phyloP scores from a whole-genome alignment of 768 basidiomycete genomes.

The Leccinum subtestaceum region DNA sequence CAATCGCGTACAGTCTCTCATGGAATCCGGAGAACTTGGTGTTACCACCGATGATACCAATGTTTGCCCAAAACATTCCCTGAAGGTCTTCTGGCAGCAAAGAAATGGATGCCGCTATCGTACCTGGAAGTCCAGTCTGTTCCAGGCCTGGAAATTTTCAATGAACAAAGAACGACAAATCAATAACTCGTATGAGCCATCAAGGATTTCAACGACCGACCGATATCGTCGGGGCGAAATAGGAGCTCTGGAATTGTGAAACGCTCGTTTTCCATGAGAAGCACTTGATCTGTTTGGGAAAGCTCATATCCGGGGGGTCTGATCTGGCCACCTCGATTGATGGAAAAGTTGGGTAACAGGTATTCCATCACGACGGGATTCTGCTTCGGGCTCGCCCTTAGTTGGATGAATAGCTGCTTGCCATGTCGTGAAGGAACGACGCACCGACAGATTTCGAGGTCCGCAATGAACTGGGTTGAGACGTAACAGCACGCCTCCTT shows the following conservation, averaged over 20 bases:
- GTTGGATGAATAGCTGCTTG: constrained; percentile 19
- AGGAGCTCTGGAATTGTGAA: constrained; percentile 91
- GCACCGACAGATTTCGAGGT: constrained; percentile 79
- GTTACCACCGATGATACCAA: constrained; percentile 85
- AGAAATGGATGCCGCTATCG: constrained; percentile 73
- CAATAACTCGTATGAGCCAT: constrained; percentile 5
- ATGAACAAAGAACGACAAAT: constrained; percentile 4
- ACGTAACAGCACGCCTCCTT: constrained; percentile 92
- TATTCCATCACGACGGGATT: constrained; percentile 85
- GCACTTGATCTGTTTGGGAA: constrained; percentile 59
- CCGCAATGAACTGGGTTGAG: constrained; percentile 63
- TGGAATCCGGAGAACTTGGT: constrained; percentile 73
- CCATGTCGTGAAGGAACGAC: constrained; percentile 30
- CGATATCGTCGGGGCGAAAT: constrained; percentile 88
- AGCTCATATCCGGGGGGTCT: constrained; percentile 52
- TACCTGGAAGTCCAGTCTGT: constrained; percentile 75
- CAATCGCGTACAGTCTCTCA: constrained; percentile 63
- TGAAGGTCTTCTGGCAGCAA: constrained; percentile 76
- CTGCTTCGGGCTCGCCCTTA: constrained; percentile 50
- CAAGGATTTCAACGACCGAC: constrained; percentile 40
- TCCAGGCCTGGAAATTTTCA: constrained; percentile 54
- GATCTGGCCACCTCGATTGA: constrained; percentile 57
- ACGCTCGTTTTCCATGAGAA: constrained; percentile 88
- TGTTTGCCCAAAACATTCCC: constrained; percentile 95
- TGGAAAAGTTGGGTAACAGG: constrained; percentile 83